Base-by-base conservation (phyloP, 192 early-diverging fungal species). In the Coemansia sp. region DNA sequence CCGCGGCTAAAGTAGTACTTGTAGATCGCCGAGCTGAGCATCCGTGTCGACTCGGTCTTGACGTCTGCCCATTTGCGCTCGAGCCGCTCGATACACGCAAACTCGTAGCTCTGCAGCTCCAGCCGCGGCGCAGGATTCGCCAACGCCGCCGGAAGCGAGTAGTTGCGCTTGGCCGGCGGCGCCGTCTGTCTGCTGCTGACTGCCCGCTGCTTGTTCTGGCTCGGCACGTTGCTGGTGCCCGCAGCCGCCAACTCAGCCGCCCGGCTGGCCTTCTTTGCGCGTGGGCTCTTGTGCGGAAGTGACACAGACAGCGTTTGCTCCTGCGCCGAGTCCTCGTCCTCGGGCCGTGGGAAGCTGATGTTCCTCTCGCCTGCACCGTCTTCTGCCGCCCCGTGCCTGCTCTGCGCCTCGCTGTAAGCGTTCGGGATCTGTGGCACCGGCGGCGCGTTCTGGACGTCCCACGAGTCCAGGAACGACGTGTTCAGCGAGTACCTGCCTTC, bases 1-100 rank as follows among this genome's bases (percentile, higher is more conserved):
- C 76, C 76, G 16, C 73, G 76, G 61, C 65, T 79, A 62, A 79
- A 79, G 45, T 79, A 79, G 61, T 79, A 79, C 49, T 79, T 79
- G 71, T 79, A 79, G 45, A 79, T 79, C 24, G 76, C 76, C 24
- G 76, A 79, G 67, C 76, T 72, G 51, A 79, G 76, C 51, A 79
- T 67, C 32, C 69, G 53, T 6, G 71, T 73, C 6, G 76, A 69
- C 36, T 79, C 76, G 20, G 76, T 79, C 55, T 72, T 73, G 29
- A 69, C 64, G 27, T 70, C 71, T 2, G 63, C 71, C 76, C 76
- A 79, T 29, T 69, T 69, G 53, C 76, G 67, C 67, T 79, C 76
- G 19, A 79, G 68, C 14, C 71, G 68, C 61, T 79, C 76, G 49
- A 79, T 69, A 57, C 71, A 70, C 16, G 76, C 58, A 55, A 79